Evolutionary conservation across 257 asterid genomes (phyloP), one percentile per base, ranked within the genome.

Genomic region (Solanum phureja): DNA sequence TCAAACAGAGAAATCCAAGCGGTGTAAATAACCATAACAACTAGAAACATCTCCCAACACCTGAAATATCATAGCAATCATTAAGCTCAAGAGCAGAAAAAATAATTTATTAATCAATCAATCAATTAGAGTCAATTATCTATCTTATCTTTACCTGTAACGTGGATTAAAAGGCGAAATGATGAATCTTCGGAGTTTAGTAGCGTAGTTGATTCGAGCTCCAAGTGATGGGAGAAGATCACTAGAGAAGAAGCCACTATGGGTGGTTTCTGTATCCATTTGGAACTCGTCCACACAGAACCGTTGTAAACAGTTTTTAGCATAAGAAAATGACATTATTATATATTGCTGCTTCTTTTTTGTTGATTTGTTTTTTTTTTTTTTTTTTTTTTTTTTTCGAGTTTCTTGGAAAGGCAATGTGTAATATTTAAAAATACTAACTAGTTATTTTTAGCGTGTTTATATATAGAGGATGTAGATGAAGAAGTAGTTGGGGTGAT

Each of bases 191-290:
- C 96, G 88, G 19, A 95, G 99, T 86, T 89, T 92, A 0, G 94
- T 94, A 1, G 95, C 76, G 12, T 89, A 93, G 73, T 95, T 95
- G 86, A 95, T 93, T 86, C 95, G 86, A 58, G 96, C 98, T 74
- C 99, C 99, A n/a, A 96, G 98, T 38, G 98, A 94, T 2, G 99
- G 99, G 46, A 96, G 94, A 40, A 95, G 98, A 85, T 94, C 95
- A 40, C 88, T 86, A 6, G 96, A 94, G 94, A 96, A 95, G 94
- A 94, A 95, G 14, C 96, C 92, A 11, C 94, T 82, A 1, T 74
- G 83, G 0, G 24, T 46, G 69, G 42, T 49, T 82, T 82, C 69
- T 29, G 71, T 49, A 49, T 49, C 35, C 86, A 82, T 82, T 82
- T 82, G 86, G 86, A 49, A 49, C 44, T 82, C 86, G 2, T 82